Evolutionary conservation across 495 filamentous ascomycete genomes (phyloP).

Genomic region (Trichoderma erinaceum): DNA sequence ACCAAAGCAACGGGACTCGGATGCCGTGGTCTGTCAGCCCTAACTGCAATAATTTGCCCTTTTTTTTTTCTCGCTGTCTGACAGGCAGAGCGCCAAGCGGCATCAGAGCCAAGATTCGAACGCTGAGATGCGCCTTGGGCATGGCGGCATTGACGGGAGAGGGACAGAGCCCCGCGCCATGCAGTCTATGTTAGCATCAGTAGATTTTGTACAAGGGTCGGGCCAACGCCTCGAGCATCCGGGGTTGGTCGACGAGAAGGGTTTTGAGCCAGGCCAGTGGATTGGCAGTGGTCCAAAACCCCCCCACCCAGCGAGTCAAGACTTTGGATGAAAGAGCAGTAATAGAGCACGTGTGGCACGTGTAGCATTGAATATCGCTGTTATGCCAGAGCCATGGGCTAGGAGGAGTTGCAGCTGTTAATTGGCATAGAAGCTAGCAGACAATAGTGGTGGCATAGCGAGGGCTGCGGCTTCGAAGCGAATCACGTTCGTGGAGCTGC

Average conservation of each 20-base stretch:
- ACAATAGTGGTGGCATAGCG: neutral
- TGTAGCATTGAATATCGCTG: neutral
- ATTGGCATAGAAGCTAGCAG: neutral
- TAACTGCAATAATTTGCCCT: neutral
- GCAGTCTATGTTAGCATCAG: neutral
- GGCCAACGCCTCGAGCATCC: neutral
- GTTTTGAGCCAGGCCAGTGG: neutral
- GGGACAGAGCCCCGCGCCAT: neutral
- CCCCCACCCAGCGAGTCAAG: conserved; percentile 10
- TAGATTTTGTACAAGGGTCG: neutral
- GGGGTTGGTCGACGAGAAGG: neutral
- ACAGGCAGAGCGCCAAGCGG: neutral
- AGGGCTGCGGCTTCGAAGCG: neutral
- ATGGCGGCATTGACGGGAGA: neutral
- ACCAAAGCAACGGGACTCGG: neutral
- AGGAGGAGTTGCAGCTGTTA: neutral
- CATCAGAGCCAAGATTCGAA: neutral
- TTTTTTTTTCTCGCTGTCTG: neutral
- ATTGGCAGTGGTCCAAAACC: neutral
- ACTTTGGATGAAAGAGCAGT: neutral
- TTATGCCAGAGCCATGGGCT: neutral
- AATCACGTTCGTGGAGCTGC: conserved; percentile 10
- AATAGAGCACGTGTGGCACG: neutral
- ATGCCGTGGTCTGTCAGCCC: conserved; percentile 7
- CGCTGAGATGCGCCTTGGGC: neutral